Base-by-base conservation (phyloP, 225 moss, liverwort and hornwort genomes). In the Climacium dendroides region DNA sequence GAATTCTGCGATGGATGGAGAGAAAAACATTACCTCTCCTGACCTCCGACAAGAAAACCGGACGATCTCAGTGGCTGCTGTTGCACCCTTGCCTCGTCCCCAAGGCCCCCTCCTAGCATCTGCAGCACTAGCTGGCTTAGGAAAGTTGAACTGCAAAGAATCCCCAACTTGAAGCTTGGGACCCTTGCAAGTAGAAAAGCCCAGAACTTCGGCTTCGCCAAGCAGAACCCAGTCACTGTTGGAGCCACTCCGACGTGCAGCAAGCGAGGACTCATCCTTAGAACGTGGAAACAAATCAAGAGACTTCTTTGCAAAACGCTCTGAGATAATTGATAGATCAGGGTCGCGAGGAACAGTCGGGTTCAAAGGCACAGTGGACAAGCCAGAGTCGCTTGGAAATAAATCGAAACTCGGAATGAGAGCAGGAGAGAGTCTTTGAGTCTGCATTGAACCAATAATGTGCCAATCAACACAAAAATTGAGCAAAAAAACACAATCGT, bases 111-210 rank as follows among this genome's bases (percentile, higher is more conserved):
- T 91, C 26, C 54, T 86, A 64, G 90, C 89, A 39, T 88, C 90
- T 48, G 37, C 53, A 59, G 47, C 74, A 65, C 83, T 83, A 72
- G 54, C 52, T 71, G 90, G 60, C 89, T 92, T 97, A 5, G 97
- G 97, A 80, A 96, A 97, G 54, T 88, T 90, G 81, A 97, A 96
- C n/a, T 92, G 87, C 85, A 97, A 89, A 30, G 84, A 86, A 65
- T 97, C 97, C 77, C 94, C 95, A 74, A 79, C 63, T 65, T 82
- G 89, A 81, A 97, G 90, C 91, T 95, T 97, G 47, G 91, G 87
- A 85, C 97, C 97, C 89, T 93, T 95, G 89, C 96, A 96, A 65
- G 97, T 97, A 8, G 97, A 94, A 78, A 91, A 91, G 29, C 96
- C 94, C 66, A 86, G 73, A 18, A 95, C 90, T 79, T 94, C 91